Evolutionary conservation across 2,329 filamentous ascomycete genomes (phyloP), one percentile per base, ranked within the genome.

Genomic region (Colletotrichum australisinense): DNA sequence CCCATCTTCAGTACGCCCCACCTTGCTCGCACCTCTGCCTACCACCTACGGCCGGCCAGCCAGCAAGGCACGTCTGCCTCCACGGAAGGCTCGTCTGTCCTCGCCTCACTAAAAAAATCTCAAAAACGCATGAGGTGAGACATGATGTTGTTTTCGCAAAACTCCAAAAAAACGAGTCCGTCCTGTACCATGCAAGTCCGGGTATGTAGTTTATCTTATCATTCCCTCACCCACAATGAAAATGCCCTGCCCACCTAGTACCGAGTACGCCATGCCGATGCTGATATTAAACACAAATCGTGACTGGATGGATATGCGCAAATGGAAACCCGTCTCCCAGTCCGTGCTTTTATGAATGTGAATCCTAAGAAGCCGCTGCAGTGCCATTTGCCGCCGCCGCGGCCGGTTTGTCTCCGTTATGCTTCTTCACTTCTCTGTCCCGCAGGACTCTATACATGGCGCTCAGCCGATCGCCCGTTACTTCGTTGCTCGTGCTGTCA

Each of bases 391-490:
- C 52, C 46, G 72, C 26, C 30, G 72, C 72, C 42, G 57, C 58
- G 55, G 63, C 46, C 19, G 69, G 46, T 52, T 63, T 72, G 24
- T 63, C 67, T 74, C 65, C 68, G 16, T 67, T 72, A 12, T 74
- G 63, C 59, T 70, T 72, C 65, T 76, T 67, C 75, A 78, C 81
- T 71, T 82, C 80, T 63, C 81, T 80, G 58, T 78, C 76, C 65
- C 82, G 77, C 57, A 86, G 78, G 49, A 82, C 83, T 73, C 80
- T 80, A 74, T 86, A 86, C 84, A 86, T 85, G 72, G 83, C 82
- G 77, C 84, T 85, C 73, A 86, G 74, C 69, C 84, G 80, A 63
- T 82, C 77, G 63, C 85, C 85, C n/a, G 83, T 85, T 52, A 86
- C 83, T 65, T 81, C 84, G 73, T 83, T 83, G 75, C 80, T 84